phyloP scores from a whole-genome alignment of 208 protist genomes.

The Leishmania mexicana region DNA sequence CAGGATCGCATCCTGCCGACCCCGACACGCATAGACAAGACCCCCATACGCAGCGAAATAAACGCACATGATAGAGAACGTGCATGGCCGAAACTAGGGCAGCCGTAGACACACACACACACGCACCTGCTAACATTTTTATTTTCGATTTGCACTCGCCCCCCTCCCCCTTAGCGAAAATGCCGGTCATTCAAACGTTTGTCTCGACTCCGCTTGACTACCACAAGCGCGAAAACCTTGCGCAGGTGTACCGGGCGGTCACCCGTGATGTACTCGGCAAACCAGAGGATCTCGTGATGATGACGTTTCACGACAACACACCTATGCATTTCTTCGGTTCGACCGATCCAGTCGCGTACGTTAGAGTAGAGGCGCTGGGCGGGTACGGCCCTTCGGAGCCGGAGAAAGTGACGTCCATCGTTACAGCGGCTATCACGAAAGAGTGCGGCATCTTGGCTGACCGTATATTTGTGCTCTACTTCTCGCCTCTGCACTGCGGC shows the following conservation, averaged over 20 bases:
- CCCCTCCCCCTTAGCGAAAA: conserved; percentile 3
- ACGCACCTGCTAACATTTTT: not conserved
- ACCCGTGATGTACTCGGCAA: conserved; percentile 23
- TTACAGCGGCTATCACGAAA: conserved; percentile 22
- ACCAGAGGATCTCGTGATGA: conserved; percentile 38
- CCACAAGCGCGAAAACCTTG: conserved; percentile 18
- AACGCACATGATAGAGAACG: not conserved
- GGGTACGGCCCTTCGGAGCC: conserved; percentile 12
- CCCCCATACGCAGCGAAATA: not conserved
- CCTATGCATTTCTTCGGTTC: conserved; percentile 23
- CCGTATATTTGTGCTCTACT: conserved; percentile 39
- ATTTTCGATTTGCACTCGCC: not conserved
- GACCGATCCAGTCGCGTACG: conserved; percentile 25
- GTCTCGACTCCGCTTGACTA: conserved; percentile 30
- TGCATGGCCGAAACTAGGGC: not conserved
- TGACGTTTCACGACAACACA: conserved; percentile 31
- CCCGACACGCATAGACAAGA: not conserved
- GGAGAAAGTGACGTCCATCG: conserved; percentile 22
- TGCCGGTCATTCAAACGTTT: conserved; percentile 32
- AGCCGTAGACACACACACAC: not conserved
- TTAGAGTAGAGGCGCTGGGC: conserved; percentile 31
- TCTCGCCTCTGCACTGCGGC: conserved; percentile 25
- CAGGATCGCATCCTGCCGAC: too few relatives aligned
- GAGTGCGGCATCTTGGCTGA: conserved; percentile 27
- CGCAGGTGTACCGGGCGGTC: conserved; percentile 23